Evolutionary conservation across 2,329 filamentous ascomycete genomes (phyloP).

Genomic region (Sarocladiaceae sp.): DNA sequence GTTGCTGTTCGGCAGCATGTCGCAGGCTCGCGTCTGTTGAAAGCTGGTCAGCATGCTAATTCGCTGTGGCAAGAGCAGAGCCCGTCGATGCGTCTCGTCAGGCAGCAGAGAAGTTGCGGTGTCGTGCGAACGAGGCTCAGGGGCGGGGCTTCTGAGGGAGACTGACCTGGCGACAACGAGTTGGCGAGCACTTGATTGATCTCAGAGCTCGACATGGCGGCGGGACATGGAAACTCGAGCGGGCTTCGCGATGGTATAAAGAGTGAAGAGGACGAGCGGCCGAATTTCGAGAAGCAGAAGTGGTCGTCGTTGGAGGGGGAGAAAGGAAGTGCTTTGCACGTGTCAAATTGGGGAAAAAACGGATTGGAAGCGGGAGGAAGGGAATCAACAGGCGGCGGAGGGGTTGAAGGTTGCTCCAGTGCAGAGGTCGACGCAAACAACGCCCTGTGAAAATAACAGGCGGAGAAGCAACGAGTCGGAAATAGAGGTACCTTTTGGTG

Average conservation of each 20-base stretch:
- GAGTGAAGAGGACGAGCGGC: neutral
- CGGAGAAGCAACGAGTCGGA: too few species aligned
- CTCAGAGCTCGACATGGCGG: conserved; percentile 72
- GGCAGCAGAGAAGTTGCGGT: conserved; percentile 11
- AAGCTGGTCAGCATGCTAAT: conserved; percentile 8
- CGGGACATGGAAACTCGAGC: conserved; percentile 16
- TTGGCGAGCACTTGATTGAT: conserved; percentile 97
- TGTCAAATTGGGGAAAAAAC: conserved; percentile 9
- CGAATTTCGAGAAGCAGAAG: neutral
- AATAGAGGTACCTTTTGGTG: conserved; percentile 6
- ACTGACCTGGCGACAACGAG: conserved; percentile 89
- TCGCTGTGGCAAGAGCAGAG: neutral
- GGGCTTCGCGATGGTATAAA: neutral
- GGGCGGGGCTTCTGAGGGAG: conserved; percentile 14
- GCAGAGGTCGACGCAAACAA: conserved; percentile 1
- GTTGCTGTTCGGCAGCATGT: conserved; percentile 89
- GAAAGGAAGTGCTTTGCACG: conserved; percentile 7
- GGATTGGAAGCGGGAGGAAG: conserved; percentile 7
- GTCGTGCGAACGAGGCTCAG: conserved; percentile 10
- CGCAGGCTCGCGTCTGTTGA: conserved; percentile 78
- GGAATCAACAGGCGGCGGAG: conserved; percentile 7
- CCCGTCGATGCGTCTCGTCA: neutral
- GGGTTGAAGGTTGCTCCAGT: conserved; percentile 9
- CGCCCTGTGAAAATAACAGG: neutral
- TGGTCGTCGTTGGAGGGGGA: neutral